These are phyloP conservation scores for Daedaleopsis nitida DNA, from an alignment of 768 basidiomycete species.

Conservation along the genomic window DNA sequence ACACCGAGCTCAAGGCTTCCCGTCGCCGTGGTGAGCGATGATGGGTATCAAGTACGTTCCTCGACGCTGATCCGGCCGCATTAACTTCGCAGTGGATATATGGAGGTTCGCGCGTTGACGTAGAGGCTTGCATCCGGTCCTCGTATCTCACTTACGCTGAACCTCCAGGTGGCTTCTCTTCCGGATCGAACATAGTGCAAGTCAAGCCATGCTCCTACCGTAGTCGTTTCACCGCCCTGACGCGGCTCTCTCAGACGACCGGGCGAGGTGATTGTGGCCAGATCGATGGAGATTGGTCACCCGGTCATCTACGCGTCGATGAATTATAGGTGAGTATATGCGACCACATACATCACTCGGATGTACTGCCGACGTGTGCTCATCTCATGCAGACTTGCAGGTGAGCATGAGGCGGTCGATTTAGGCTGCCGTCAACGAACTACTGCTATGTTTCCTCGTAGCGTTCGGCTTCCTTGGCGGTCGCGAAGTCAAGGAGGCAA, in stretches of 20 bases:
- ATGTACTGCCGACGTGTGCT: too few relatives aligned
- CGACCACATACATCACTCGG: background rate
- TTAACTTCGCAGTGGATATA: conserved; percentile 7
- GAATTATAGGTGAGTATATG: conserved; percentile 43
- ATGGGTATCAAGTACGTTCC: background rate
- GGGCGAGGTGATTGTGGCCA: conserved; percentile 43
- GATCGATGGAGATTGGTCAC: conserved; percentile 44
- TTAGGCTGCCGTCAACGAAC: background rate
- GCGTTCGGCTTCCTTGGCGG: conserved; percentile 25
- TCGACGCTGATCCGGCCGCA: background rate
- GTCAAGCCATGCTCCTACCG: background rate
- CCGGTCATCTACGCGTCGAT: conserved; percentile 55
- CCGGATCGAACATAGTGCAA: conserved; percentile 10
- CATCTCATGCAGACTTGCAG: background rate
- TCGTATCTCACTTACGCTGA: background rate
- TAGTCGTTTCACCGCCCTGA: too few relatives aligned
- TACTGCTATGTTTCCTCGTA: background rate
- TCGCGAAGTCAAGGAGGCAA: conserved; percentile 24
- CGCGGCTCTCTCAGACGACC: conserved; percentile 36
- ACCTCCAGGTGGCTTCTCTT: conserved; percentile 5
- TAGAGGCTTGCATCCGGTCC: too few relatives aligned
- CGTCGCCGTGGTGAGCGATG: conserved; percentile 7
- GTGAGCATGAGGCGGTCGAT: background rate
- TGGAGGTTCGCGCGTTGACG: background rate
- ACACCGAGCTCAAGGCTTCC: conserved; percentile 28